A percentile compares a stretch with the other conserved stretches of the same genome.
These are phyloP conservation scores for Westerdykella aurantiaca DNA, from an alignment of 2,329 filamentous ascomycete genomes.

Conservation along the genomic window DNA sequence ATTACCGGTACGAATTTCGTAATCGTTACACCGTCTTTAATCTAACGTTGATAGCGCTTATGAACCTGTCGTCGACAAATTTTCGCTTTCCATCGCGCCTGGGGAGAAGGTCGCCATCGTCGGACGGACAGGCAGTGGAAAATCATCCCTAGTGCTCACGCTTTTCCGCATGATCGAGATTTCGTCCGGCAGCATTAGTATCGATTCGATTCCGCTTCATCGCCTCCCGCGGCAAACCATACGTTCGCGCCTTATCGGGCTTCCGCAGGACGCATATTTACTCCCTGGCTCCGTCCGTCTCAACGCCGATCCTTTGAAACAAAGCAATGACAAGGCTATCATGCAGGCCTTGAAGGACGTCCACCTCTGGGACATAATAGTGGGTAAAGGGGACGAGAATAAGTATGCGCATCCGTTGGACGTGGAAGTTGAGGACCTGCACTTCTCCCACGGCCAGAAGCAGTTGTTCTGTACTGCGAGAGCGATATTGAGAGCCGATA, in stretches of 20 bases:
- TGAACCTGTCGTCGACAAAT: constrained; percentile 40
- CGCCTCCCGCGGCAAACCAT: constrained; percentile 41
- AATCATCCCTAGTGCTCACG: constrained; percentile 46
- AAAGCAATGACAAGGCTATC: constrained; percentile 37
- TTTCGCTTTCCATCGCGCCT: constrained; percentile 43
- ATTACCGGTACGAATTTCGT: constrained; percentile 35
- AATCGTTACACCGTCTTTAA: neutral
- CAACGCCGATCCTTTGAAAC: constrained; percentile 45
- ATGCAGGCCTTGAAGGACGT: constrained; percentile 44
- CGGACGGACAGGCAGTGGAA: constrained; percentile 52
- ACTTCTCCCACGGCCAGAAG: constrained; percentile 48
- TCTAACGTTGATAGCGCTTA: constrained; percentile 11
- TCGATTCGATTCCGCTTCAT: constrained; percentile 47
- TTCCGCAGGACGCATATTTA: constrained; percentile 51
- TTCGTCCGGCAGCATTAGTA: constrained; percentile 38
- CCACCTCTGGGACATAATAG: constrained; percentile 40
- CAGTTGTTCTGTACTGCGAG: constrained; percentile 60
- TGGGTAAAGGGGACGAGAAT: constrained; percentile 24
- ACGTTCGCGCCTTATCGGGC: constrained; percentile 43
- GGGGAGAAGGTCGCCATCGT: constrained; percentile 50
- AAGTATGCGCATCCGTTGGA: constrained; percentile 30
- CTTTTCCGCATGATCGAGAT: constrained; percentile 48
- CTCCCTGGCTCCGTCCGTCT: constrained; percentile 44
- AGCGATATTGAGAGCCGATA: constrained; percentile 45
- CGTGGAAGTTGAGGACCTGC: constrained; percentile 26